Evolutionary conservation across 2,329 filamentous ascomycete genomes (phyloP).

Genomic region (Colletotrichum sp.): DNA sequence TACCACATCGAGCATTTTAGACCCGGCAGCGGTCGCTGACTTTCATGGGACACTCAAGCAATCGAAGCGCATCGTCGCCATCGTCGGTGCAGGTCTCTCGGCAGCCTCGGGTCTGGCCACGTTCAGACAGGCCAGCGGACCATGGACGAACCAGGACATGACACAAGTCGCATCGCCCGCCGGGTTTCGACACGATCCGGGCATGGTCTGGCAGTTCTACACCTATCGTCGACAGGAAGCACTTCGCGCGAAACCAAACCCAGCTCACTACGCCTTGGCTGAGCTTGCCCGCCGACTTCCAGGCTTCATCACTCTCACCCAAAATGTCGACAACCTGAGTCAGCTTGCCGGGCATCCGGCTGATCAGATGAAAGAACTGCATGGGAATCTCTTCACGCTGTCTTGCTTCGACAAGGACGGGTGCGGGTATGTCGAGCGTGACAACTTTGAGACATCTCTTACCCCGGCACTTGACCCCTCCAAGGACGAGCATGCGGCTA

Average conservation of each 20-base stretch:
- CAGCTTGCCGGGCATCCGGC: slow-evolving; percentile 64
- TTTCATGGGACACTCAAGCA: slow-evolving; percentile 28
- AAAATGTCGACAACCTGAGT: slow-evolving; percentile 69
- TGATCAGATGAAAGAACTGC: slow-evolving; percentile 63
- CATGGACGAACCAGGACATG: slow-evolving; percentile 69
- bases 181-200: slow-evolving; percentile 64
- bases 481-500: slow-evolving; percentile 33
- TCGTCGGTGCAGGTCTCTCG: slow-evolving; percentile 35
- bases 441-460: slow-evolving; percentile 68
- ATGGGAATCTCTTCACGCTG: slow-evolving; percentile 24
- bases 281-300: slow-evolving; percentile 59
- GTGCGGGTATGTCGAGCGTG: slow-evolving; percentile 60
- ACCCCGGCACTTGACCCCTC: slow-evolving; percentile 66
- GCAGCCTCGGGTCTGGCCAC: slow-evolving; percentile 47
- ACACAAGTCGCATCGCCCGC: slow-evolving; percentile 64
- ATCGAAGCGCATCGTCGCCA: slow-evolving; percentile 32
- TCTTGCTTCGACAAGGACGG: slow-evolving; percentile 46
- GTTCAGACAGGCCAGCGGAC: slow-evolving; percentile 67
- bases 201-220: slow-evolving; percentile 76
- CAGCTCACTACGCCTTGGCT: slow-evolving; percentile 68
- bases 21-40: slow-evolving; percentile 18
- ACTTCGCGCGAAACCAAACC: slow-evolving; percentile 65
- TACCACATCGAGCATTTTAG: not conserved
- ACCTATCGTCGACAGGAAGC: slow-evolving; percentile 69
- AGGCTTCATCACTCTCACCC: slow-evolving; percentile 64